Conservation (phyloP, 2,329 filamentous ascomycete species). For the Westerdykella aurantiaca region DNA sequence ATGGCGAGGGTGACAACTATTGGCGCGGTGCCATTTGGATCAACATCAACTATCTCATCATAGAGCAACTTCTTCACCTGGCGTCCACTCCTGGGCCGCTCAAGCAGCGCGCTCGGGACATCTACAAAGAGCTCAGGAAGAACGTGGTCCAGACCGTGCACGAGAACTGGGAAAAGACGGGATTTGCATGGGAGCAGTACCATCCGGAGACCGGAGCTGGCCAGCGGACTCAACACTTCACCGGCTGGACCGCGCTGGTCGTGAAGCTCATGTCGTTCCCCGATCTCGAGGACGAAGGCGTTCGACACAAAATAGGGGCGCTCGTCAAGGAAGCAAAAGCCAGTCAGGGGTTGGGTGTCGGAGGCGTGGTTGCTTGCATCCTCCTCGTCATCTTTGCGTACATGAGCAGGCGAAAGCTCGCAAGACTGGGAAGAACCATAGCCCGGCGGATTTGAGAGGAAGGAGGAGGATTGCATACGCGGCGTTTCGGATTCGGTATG, state of each 20-base stretch:
- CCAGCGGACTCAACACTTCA: slow-evolving; percentile 91
- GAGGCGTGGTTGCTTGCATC: no score
- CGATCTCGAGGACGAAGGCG: slow-evolving; percentile 45
- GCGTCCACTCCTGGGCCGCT: slow-evolving; percentile 50
- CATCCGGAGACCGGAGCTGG: slow-evolving; percentile 82
- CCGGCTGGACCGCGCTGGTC: slow-evolving; percentile 89
- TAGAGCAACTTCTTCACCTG: slow-evolving; percentile 59
- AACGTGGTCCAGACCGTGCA: slow-evolving; percentile 86
- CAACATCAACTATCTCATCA: slow-evolving; percentile 86
- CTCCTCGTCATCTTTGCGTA: no score
- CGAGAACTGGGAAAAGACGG: slow-evolving; percentile 76
- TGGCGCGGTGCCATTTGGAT: slow-evolving; percentile 95
- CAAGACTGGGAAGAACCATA: no score
- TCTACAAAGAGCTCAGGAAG: slow-evolving; percentile 70
- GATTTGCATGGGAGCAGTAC: slow-evolving; percentile 98
- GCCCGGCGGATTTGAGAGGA: no score
- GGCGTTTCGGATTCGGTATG: no score
- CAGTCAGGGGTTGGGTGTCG: no score
- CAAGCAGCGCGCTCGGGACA: slow-evolving; percentile 59
- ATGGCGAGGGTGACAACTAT: slow-evolving; percentile 88
- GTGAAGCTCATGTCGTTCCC: slow-evolving; percentile 95
- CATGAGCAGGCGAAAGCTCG: no score
- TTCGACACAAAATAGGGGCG: no score
- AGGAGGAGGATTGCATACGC: no score
- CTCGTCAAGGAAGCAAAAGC: no score